Conservation (phyloP, 1,139 yeast genomes). For the Debaryomyces sp. region DNA sequence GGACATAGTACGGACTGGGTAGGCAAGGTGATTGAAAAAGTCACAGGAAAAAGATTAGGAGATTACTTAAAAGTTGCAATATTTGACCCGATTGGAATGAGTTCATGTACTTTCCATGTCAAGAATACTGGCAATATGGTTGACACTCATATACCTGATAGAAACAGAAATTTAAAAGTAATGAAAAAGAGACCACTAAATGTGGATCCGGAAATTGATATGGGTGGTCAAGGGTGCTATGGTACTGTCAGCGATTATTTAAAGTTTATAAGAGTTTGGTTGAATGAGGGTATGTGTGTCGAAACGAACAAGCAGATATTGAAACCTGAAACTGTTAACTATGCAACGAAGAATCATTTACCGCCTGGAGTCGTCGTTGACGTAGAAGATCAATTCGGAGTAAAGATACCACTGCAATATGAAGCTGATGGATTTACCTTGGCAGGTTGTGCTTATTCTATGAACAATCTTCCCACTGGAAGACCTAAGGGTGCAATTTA, state of each 20-base stretch:
- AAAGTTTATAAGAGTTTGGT: conserved; percentile 47
- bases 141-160: conserved; percentile 26
- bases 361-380: conserved; percentile 28
- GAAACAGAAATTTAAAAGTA: conserved; percentile 18
- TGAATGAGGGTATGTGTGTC: conserved; percentile 46
- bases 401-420: conserved; percentile 16
- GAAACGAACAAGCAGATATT: conserved; percentile 39
- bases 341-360: conserved; percentile 38
- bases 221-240: conserved; percentile 55
- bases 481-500: conserved; percentile 41
- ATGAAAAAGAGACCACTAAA: conserved; percentile 19
- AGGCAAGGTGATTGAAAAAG: conserved; percentile 47
- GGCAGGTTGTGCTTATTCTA: conserved; percentile 73
- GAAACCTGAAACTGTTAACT: conserved; percentile 30
- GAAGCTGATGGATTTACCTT: conserved; percentile 82
- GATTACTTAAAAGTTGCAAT: conserved; percentile 41
- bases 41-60: conserved; percentile 46
- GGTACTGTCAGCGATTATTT: conserved; percentile 47
- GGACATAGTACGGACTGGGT: conserved; percentile 59
- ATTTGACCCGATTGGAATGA: conserved; percentile 50
- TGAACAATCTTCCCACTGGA: conserved; percentile 36
- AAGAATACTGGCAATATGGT: conserved; percentile 27
- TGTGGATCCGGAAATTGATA: conserved; percentile 36
- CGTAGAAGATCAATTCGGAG: conserved; percentile 19
- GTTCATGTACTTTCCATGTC: conserved; percentile 38